Conservation (phyloP, 352 stramenopile species). For the Globisporangium echinulatum region DNA sequence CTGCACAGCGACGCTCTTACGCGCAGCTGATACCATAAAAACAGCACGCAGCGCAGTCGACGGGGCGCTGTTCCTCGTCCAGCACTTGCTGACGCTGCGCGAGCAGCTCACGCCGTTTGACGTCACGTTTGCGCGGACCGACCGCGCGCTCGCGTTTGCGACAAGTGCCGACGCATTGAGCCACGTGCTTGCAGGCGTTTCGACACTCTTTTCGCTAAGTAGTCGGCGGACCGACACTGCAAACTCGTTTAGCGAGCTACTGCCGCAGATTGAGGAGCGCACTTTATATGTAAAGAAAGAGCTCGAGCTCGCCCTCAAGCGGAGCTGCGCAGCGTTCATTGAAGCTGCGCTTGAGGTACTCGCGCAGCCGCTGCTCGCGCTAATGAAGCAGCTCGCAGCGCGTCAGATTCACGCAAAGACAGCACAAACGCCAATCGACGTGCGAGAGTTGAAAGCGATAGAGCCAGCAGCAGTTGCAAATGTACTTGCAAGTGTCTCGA, state of each 20-base stretch:
- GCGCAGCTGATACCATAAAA: conserved; percentile 31
- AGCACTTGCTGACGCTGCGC: conserved; percentile 74
- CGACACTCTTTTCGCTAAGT: conserved; percentile 49
- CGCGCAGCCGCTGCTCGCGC: conserved; percentile 38
- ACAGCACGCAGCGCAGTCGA: conserved; percentile 41
- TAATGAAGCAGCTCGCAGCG: conserved; percentile 65
- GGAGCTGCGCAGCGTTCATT: conserved; percentile 76
- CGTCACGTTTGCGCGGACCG: conserved; percentile 68
- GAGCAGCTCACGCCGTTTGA: conserved; percentile 85
- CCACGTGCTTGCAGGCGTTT: conserved; percentile 57
- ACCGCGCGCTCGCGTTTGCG: conserved; percentile 71
- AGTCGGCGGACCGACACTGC: no score
- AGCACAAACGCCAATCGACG: conserved; percentile 23
- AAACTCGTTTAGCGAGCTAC: conserved; percentile 50
- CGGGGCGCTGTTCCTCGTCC: conserved; percentile 72
- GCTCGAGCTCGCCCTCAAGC: conserved; percentile 72
- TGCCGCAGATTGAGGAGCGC: conserved; percentile 67
- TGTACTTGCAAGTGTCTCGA: conserved; percentile 34
- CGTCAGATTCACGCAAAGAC: conserved; percentile 32
- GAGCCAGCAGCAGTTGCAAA: conserved; percentile 32
- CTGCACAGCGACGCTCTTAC: conserved; percentile 58
- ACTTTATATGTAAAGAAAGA: conserved; percentile 78
- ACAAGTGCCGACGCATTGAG: conserved; percentile 70
- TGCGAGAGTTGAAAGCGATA: conserved; percentile 39
- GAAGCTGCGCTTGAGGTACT: conserved; percentile 63